A percentile compares a stretch with the other conserved stretches of the same genome.
Evolutionary conservation across 306 rosid species (phyloP).

Genomic region (Castanea sativa): DNA sequence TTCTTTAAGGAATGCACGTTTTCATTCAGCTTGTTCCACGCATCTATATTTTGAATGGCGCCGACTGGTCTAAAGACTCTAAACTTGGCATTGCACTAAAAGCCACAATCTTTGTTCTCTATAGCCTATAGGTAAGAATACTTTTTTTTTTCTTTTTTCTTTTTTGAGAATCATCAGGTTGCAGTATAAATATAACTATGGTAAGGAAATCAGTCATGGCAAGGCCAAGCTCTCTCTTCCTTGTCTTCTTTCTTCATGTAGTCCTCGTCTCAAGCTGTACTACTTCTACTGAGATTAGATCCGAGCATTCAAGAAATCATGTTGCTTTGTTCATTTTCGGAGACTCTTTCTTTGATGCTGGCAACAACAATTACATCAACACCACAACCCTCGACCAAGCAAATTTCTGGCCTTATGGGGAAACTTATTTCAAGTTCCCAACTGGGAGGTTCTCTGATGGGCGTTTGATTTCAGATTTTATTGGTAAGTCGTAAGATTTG

Average conservation of each 20-base stretch:
- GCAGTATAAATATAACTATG: neutral
- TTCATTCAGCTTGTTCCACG: neutral
- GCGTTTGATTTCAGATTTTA: constrained; percentile 74
- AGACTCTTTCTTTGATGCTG: constrained; percentile 85
- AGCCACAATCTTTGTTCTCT: neutral
- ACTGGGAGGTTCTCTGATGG: constrained; percentile 96
- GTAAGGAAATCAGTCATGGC: constrained; percentile 25
- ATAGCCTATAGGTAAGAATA: no score
- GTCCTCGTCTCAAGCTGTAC: neutral
- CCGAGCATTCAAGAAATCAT: constrained; percentile 9
- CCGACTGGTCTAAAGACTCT: constrained; percentile 17
- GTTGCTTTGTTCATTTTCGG: constrained; percentile 72
- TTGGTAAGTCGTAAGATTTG: constrained; percentile 53
- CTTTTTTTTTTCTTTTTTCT: no score
- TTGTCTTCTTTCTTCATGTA: constrained; percentile 21
- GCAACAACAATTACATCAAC: constrained; percentile 94
- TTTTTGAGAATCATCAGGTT: neutral
- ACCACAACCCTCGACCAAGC: constrained; percentile 86
- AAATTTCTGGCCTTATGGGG: constrained; percentile 90
- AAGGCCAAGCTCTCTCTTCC: constrained; percentile 23
- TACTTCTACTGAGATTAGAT: neutral
- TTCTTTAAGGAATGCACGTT: neutral
- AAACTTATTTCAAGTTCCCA: constrained; percentile 68
- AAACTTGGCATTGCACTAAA: neutral
- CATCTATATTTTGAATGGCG: constrained; percentile 16